Evolutionary conservation across 2,329 filamentous ascomycete species (phyloP).

Genomic region (Blastomyces silverae): DNA sequence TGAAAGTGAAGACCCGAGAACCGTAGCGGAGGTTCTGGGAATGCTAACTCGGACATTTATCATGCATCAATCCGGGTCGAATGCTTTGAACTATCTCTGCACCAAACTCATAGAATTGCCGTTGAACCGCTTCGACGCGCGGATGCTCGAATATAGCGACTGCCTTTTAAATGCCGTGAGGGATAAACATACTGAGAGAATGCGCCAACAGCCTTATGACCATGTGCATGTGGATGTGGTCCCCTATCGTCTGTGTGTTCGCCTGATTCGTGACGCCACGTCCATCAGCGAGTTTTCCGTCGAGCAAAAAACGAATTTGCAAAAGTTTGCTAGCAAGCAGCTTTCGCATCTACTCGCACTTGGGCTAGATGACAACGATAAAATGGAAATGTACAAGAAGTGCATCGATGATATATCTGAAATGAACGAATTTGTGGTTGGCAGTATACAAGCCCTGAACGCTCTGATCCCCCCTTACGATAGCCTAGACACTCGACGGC

Average conservation of each 20-base stretch:
- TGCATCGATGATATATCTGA: slow-evolving; percentile 63
- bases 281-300: slow-evolving; percentile 49
- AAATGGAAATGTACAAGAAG: slow-evolving; percentile 55
- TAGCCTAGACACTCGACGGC: slow-evolving; percentile 48
- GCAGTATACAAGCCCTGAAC: slow-evolving; percentile 63
- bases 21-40: slow-evolving; percentile 69
- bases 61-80: slow-evolving; percentile 37
- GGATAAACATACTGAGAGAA: slow-evolving; percentile 38
- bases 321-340: slow-evolving; percentile 56
- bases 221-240: slow-evolving; percentile 33
- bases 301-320: slow-evolving; percentile 55
- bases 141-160: slow-evolving; percentile 58
- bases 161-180: slow-evolving; percentile 48
- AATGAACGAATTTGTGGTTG: slow-evolving; percentile 58
- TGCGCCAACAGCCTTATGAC: slow-evolving; percentile 24
- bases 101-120: slow-evolving; percentile 62
- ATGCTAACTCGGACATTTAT: slow-evolving; percentile 53
- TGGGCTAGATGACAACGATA: slow-evolving; percentile 51
- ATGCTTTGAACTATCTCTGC: slow-evolving; percentile 58
- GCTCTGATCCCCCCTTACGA: slow-evolving; percentile 39
- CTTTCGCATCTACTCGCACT: slow-evolving; percentile 54
- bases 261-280: slow-evolving; percentile 65
- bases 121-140: slow-evolving; percentile 54
- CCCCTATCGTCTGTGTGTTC: slow-evolving; percentile 54
- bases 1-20: slow-evolving; percentile 72